A percentile compares a stretch with the other conserved stretches of the same genome.
Conservation (phyloP, 129 eudicot genomes). For the Centella asiatica region DNA sequence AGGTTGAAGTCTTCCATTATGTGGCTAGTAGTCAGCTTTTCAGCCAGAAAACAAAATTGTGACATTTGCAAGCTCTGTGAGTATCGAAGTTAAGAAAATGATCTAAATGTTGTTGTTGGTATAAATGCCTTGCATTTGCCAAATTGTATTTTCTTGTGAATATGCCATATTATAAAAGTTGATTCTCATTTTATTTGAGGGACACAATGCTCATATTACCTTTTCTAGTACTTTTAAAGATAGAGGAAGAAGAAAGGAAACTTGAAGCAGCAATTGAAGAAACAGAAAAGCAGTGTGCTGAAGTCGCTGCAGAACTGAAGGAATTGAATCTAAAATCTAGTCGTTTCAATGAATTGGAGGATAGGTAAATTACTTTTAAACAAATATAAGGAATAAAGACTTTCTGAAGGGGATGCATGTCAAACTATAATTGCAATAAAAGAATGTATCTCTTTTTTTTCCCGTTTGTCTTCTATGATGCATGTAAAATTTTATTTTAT, state of each 20-base stretch:
- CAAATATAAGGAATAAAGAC: neutral
- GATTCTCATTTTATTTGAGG: too few relatives aligned
- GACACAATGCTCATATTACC: neutral
- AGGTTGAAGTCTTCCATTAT: neutral
- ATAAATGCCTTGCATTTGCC: neutral
- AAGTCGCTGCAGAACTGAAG: slow-evolving; percentile 83
- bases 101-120: too few relatives aligned
- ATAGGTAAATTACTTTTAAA: slow-evolving; percentile 39
- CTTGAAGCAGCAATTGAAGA: slow-evolving; percentile 98
- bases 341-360: slow-evolving; percentile 94
- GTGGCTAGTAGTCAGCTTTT: neutral
- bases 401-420: neutral
- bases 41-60: neutral
- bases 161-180: too few relatives aligned
- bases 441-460: slow-evolving; percentile 1
- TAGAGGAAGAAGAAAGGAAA: slow-evolving; percentile 94
- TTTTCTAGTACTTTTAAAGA: slow-evolving; percentile 31
- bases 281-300: slow-evolving; percentile 85
- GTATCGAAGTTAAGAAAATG: neutral
- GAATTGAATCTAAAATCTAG: slow-evolving; percentile 79
- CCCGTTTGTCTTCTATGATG: neutral
- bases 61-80: neutral
- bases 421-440: neutral
- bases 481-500: neutral
- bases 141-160: slow-evolving; percentile 4